Evolutionary conservation across 2,329 filamentous ascomycete species (phyloP), one percentile per base, ranked within the genome.

Genomic region (Cercospora sesami): DNA sequence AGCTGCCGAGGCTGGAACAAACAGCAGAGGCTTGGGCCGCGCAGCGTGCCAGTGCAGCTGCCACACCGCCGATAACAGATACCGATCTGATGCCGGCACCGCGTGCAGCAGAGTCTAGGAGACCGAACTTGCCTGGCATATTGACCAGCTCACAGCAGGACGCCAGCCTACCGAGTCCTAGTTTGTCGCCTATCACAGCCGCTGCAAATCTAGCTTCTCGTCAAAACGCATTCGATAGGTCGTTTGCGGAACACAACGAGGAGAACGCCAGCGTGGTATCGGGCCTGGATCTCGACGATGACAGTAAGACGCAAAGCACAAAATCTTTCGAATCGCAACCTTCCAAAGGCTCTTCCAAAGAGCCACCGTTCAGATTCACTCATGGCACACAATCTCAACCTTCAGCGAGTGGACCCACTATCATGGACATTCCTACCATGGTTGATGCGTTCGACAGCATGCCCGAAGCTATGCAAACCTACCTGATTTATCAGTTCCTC

Each of bases 401-500:
- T 9, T 18, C 68, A n/a, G 30, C 69, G 8, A 62, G 31, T 9
- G 69, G 68, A 5, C 76, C 82, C 66, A 78, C 75, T 0, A 70
- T 94, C 21, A 86, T 94, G 80, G 92, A 96, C 74, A 91, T 94
- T n/a, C 91, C 91, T 7, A 87, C 86, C 16, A 92, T 99, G 85
- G 82, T 99, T 16, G 91, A 97, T 73, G 89, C 90, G 2, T 99
- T 98, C 75, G 94, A 98, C 78, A 87, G 91, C 6, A 91, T 99
- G 85, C 93, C 94, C 1, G 88, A 91, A 55, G 91, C 95, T 75
- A 89, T 99, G 86, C 95, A 99, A 81, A 91, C 91, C 0, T 96
- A 96, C 77, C 90, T 99, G 81, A 96, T 99, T 89, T 98, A 96
- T 78, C 94, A 99, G 77, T 88, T 99, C 65, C 86, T 99, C 28